phyloP scores from a whole-genome alignment of 352 stramenopile species.

The Globisporangium radiosum region DNA sequence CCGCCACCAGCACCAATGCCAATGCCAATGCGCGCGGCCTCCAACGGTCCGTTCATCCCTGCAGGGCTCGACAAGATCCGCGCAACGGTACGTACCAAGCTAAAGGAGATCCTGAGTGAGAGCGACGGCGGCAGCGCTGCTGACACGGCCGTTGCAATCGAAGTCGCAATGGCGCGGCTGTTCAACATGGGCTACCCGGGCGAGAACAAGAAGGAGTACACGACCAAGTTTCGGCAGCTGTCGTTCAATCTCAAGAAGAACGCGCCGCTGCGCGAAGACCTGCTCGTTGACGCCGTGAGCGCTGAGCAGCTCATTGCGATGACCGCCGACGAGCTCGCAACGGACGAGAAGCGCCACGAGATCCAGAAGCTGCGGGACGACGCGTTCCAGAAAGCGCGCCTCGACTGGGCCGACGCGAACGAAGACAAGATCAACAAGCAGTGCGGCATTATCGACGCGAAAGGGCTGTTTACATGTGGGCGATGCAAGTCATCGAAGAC shows the following conservation, averaged over 20 bases:
- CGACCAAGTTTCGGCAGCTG: slow-evolving; percentile 82
- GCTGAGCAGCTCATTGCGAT: slow-evolving; percentile 77
- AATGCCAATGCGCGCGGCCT: not conserved
- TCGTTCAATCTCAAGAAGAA: slow-evolving; percentile 93
- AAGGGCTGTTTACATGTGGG: slow-evolving; percentile 87
- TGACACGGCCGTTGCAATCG: slow-evolving; percentile 56
- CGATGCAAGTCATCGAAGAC: slow-evolving; percentile 95
- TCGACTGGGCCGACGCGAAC: slow-evolving; percentile 89
- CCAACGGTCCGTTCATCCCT: slow-evolving; percentile 44
- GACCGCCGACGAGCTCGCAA: slow-evolving; percentile 80
- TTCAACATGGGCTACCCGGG: slow-evolving; percentile 61
- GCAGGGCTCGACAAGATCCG: slow-evolving; percentile 67
- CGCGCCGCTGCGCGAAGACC: slow-evolving; percentile 58
- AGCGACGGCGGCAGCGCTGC: slow-evolving; percentile 42
- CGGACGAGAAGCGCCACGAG: slow-evolving; percentile 80
- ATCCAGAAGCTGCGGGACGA: slow-evolving; percentile 80
- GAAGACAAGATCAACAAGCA: slow-evolving; percentile 90
- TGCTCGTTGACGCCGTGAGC: slow-evolving; percentile 64
- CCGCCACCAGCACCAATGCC: slow-evolving; percentile 1
- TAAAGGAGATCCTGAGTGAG: slow-evolving; percentile 65
- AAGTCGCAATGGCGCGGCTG: slow-evolving; percentile 67
- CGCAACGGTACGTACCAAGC: slow-evolving; percentile 69
- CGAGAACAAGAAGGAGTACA: slow-evolving; percentile 88
- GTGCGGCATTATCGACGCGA: slow-evolving; percentile 72
- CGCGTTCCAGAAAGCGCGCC: slow-evolving; percentile 74